Evolutionary conservation across 2,329 filamentous ascomycete genomes (phyloP).

Genomic region (Alternaria sp.): DNA sequence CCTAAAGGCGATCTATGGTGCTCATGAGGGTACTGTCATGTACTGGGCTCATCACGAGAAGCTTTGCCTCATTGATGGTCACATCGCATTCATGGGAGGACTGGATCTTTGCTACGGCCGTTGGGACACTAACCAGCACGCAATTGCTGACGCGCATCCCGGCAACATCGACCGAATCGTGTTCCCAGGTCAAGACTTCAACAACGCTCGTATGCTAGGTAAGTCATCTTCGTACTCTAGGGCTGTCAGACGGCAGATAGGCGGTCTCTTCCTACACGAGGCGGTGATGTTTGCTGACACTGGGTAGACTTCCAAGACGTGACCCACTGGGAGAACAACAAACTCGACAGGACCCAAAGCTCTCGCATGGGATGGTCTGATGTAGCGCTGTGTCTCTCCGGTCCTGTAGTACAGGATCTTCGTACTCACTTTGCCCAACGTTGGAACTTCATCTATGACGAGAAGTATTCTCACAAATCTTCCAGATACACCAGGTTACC

Average conservation of each 20-base stretch:
- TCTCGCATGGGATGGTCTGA: slow-evolving; percentile 95
- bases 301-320: slow-evolving; percentile 72
- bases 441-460: slow-evolving; percentile 89
- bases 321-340: slow-evolving; percentile 81
- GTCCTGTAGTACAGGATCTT: slow-evolving; percentile 77
- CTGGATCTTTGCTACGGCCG: slow-evolving; percentile 85
- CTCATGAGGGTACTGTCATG: slow-evolving; percentile 78
- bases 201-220: slow-evolving; percentile 81
- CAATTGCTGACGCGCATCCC: slow-evolving; percentile 84
- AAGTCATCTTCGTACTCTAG: slow-evolving; percentile 47
- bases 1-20: slow-evolving; percentile 80
- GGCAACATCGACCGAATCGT: slow-evolving; percentile 76
- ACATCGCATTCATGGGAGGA: slow-evolving; percentile 87
- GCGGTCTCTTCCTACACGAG: neutral
- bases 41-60: slow-evolving; percentile 97
- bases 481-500: slow-evolving; percentile 54
- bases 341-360: slow-evolving; percentile 78
- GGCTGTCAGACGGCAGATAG: neutral
- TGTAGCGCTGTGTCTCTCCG: slow-evolving; percentile 76
- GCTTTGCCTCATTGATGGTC: slow-evolving; percentile 80
- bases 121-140: slow-evolving; percentile 86
- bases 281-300: slow-evolving; percentile 19
- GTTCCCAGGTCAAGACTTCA: slow-evolving; percentile 91
- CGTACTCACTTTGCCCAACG: slow-evolving; percentile 80
- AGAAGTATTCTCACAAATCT: slow-evolving; percentile 74